Base-by-base conservation (phyloP, 768 basidiomycete species). In the Trichaptum fuscoviolaceum region DNA sequence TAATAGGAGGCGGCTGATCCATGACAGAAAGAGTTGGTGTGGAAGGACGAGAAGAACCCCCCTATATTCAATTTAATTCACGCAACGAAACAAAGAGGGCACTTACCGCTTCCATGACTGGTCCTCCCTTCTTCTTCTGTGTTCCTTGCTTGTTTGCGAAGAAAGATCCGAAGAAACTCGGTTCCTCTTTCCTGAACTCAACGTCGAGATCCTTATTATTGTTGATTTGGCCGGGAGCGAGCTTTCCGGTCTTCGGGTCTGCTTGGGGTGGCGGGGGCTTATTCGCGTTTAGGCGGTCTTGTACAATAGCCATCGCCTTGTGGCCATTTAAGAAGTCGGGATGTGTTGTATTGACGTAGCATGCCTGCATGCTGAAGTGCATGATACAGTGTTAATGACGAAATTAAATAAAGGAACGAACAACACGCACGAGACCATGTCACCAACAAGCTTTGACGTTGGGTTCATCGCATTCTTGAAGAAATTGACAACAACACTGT, bases 331-430 rank as follows among this genome's bases (percentile, higher is more conserved):
- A 86, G 80, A 99, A 99, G 79, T 99, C 97, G 1, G 97, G 97
- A 75, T 99, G 97, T 0, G 96, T 99, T 17, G 97, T 99, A 80
- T 99, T 99, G 73, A 99, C 91, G 75, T 99, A 99, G 76, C 95
- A 96, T 42, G 96, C 95, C 81, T 99, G 96, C 95, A 98, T 98
- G 36, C 92, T 95, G 66, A 57, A 60, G 17, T 35, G 63, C 25
- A 67, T 70, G 61, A 67, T 26, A 26, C 12, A 23, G 58, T 20
- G 35, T 30, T 35, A n/a, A 58, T 26, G 34, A 62, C 20, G 27
- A 20, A 20, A 57, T 5, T 63, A 57, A 58, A 65, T 25, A 42
- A 25, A 57, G 18, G 30, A 23, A n/a, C n/a, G n/a, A 34, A 25
- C 25, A 65, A 57, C 30, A 86, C 92, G 75, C 75, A 95, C 91